These are phyloP conservation scores for Raphanus hybrid DNA, from an alignment of 441 rosid species.

Conservation along the genomic window DNA sequence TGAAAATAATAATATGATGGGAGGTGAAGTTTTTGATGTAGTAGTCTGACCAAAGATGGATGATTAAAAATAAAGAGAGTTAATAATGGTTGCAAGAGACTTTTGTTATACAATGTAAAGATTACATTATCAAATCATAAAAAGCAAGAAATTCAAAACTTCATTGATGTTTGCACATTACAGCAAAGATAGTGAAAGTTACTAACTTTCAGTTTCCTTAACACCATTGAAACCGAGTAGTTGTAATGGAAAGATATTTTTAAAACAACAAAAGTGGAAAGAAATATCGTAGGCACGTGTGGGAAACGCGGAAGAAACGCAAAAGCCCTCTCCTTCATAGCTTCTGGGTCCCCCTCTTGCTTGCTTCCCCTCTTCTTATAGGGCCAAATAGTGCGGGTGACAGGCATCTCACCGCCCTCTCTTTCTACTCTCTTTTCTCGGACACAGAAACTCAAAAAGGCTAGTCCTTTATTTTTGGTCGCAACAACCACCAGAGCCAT, in stretches of 20 bases:
- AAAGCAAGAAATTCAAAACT: not conserved
- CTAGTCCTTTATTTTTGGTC: not conserved
- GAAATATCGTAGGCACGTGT: conserved; percentile 17
- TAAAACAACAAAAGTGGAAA: not conserved
- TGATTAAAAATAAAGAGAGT: not conserved
- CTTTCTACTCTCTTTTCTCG: conserved; percentile 19
- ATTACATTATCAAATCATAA: not conserved
- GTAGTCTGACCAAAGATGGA: not conserved
- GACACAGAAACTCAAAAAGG: conserved; percentile 18
- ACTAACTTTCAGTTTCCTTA: not conserved
- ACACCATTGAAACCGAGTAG: not conserved
- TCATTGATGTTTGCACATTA: not conserved
- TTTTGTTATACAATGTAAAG: not conserved
- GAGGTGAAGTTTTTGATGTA: not conserved
- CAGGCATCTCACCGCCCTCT: not conserved
- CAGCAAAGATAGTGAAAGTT: not conserved
- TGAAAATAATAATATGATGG: conserved; percentile 2
- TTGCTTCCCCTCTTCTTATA: conserved; percentile 29
- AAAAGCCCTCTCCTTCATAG: conserved; percentile 18
- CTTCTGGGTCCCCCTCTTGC: conserved; percentile 30
- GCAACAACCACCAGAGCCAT: conserved; percentile 18
- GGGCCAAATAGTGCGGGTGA: conserved; percentile 9
- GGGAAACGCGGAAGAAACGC: conserved; percentile 37
- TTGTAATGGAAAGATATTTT: not conserved
- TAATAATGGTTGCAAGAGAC: conserved; percentile 2